A percentile compares a stretch with the other conserved stretches of the same genome.
These are phyloP conservation scores for Magnaporthiopsis incrustans DNA, from an alignment of 2,329 filamentous ascomycete genomes.

Conservation along the genomic window DNA sequence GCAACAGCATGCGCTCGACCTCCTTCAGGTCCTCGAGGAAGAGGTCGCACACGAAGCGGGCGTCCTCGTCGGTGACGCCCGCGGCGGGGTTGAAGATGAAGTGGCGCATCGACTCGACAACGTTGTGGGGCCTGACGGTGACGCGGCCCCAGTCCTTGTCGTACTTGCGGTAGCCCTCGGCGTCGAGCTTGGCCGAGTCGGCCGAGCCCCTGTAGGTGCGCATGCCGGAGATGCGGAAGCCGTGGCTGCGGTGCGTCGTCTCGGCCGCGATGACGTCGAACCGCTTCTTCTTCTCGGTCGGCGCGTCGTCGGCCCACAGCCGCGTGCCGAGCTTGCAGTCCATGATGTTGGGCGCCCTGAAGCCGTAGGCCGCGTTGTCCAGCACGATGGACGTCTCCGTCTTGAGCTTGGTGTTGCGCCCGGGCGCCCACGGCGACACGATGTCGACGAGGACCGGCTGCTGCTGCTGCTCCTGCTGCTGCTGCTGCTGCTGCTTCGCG, in stretches of 20 bases:
- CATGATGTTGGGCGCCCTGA: constrained; percentile 77
- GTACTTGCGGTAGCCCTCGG: constrained; percentile 51
- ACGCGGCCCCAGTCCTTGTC: constrained; percentile 55
- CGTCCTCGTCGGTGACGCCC: constrained; percentile 51
- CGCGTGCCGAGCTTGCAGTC: constrained; percentile 86
- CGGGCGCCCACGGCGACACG: constrained; percentile 35
- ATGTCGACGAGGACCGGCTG: constrained; percentile 15
- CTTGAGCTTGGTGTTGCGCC: constrained; percentile 52
- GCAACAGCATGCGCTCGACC: constrained; percentile 45
- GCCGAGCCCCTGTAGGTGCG: constrained; percentile 51
- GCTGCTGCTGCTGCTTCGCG: not conserved
- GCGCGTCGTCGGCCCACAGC: constrained; percentile 73
- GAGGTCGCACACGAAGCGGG: constrained; percentile 43
- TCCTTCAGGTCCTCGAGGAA: constrained; percentile 45
- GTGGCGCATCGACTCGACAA: constrained; percentile 43
- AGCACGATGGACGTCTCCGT: constrained; percentile 78
- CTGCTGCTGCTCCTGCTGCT: not conserved
- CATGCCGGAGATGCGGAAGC: constrained; percentile 60
- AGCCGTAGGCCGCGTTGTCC: constrained; percentile 75
- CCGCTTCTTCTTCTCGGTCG: constrained; percentile 47
- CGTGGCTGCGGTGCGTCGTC: constrained; percentile 52
- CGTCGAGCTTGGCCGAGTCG: constrained; percentile 37
- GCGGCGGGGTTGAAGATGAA: constrained; percentile 52
- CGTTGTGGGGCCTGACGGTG: constrained; percentile 43
- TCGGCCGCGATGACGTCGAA: constrained; percentile 51